Evolutionary conservation across 2,329 filamentous ascomycete genomes (phyloP).

Genomic region (Stachybotrys chlorohalonatus): DNA sequence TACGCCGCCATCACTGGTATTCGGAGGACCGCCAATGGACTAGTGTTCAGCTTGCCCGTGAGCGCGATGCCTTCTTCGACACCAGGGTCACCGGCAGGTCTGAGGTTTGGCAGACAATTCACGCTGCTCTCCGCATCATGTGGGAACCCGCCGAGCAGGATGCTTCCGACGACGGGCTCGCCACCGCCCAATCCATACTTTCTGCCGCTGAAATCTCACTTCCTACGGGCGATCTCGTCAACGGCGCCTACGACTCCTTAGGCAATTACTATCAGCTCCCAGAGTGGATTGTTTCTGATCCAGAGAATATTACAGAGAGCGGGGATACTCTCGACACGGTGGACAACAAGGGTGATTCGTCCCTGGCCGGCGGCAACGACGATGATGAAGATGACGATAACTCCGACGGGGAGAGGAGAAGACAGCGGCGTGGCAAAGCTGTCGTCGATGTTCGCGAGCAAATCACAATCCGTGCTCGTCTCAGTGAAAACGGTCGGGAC

Average conservation of each 20-base stretch:
- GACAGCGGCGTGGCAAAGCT: conserved; percentile 50
- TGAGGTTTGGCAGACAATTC: conserved; percentile 75
- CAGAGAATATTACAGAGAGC: conserved; percentile 41
- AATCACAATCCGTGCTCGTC: conserved; percentile 49
- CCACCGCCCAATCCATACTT: conserved; percentile 71
- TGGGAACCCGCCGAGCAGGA: conserved; percentile 43
- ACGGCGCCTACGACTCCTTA: conserved; percentile 62
- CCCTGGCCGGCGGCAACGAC: conserved; percentile 26
- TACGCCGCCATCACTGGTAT: conserved; percentile 57
- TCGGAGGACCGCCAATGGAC: conserved; percentile 61
- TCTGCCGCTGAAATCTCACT: conserved; percentile 69
- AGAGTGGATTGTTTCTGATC: conserved; percentile 60
- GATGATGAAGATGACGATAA: conserved; percentile 26
- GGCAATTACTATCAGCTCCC: conserved; percentile 64
- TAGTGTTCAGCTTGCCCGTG: conserved; percentile 54
- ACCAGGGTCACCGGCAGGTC: conserved; percentile 69
- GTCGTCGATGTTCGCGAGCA: conserved; percentile 42
- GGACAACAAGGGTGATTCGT: conserved; percentile 21
- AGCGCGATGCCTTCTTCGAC: conserved; percentile 82
- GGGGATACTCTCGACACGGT: conserved; percentile 2
- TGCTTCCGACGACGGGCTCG: conserved; percentile 27
- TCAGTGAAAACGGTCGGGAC: conserved; percentile 61
- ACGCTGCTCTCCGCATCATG: conserved; percentile 57
- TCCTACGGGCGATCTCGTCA: conserved; percentile 61
- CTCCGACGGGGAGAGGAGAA: conserved; percentile 22